A percentile compares a stretch with the other conserved stretches of the same genome.
phyloP scores from a whole-genome alignment of 169 alveolate species.

The Cryptosporidium ubiquitum region DNA sequence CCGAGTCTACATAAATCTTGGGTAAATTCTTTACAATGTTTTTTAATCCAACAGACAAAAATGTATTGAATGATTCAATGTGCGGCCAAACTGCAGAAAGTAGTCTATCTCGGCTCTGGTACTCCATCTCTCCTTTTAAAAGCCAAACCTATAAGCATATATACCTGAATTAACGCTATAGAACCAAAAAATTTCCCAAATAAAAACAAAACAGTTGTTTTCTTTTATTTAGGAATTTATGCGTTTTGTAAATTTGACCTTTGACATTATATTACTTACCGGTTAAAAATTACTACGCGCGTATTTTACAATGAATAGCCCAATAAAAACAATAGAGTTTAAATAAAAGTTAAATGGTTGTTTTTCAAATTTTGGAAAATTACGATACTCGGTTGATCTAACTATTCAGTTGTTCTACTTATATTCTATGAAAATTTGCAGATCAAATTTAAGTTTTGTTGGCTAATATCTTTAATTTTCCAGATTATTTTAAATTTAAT shows the following conservation, averaged over 20 bases:
- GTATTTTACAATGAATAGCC: background rate
- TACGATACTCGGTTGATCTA: background rate
- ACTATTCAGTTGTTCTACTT: background rate
- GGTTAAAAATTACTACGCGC: conserved; percentile 9
- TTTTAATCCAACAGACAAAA: conserved; percentile 31
- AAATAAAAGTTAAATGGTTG: background rate
- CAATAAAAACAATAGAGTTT: background rate
- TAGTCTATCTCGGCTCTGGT: conserved; percentile 59
- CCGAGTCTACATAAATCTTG: conserved; percentile 52
- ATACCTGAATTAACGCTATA: background rate
- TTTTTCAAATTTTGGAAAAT: background rate
- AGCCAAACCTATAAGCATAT: conserved; percentile 1
- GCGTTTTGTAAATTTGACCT: conserved; percentile 23
- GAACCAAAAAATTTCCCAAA: background rate
- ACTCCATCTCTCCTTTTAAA: conserved; percentile 45
- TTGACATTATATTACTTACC: background rate
- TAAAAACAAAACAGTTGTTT: background rate
- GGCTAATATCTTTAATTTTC: background rate
- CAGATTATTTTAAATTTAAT: background rate
- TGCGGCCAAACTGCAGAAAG: conserved; percentile 74
- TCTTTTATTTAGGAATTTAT: background rate
- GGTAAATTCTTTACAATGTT: conserved; percentile 67
- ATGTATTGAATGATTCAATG: conserved; percentile 63
- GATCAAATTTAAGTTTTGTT: background rate
- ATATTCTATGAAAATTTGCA: background rate